Conservation (phyloP, 2,329 filamentous ascomycete species). For the Trichoderma pleuroti region DNA sequence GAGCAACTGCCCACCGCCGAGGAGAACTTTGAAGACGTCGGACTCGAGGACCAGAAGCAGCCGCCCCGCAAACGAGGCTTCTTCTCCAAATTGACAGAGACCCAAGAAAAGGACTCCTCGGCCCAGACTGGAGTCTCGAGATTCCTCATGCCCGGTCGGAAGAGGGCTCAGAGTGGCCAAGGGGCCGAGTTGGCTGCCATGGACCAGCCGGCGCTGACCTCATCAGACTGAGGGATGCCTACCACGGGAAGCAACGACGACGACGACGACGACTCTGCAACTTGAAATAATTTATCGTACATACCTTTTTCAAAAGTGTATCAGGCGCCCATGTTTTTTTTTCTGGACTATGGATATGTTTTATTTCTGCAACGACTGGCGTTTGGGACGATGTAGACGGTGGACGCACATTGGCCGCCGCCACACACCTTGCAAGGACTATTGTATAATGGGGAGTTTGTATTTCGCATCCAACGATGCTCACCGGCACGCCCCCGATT, state of each 20-base stretch:
- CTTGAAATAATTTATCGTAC: conserved; percentile 6
- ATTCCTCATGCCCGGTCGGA: conserved; percentile 69
- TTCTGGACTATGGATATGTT: conserved; percentile 10
- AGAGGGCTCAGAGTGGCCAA: conserved; percentile 62
- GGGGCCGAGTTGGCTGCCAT: conserved; percentile 70
- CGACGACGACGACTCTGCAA: neutral
- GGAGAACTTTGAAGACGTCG: conserved; percentile 86
- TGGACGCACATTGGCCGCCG: conserved; percentile 1
- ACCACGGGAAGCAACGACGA: neutral
- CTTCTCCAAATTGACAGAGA: conserved; percentile 72
- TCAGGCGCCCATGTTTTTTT: conserved; percentile 6
- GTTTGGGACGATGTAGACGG: conserved; percentile 12
- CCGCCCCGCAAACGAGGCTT: conserved; percentile 60
- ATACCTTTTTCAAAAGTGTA: conserved; percentile 12
- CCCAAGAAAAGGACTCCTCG: conserved; percentile 31
- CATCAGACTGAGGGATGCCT: conserved; percentile 16
- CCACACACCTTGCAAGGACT: neutral
- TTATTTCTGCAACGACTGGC: neutral
- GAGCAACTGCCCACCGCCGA: conserved; percentile 65
- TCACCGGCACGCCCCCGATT: neutral
- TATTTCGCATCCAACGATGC: neutral
- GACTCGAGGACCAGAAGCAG: conserved; percentile 69
- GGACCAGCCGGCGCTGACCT: conserved; percentile 36
- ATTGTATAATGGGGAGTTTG: neutral
- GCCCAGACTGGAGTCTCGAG: conserved; percentile 44